A percentile compares a stretch with the other conserved stretches of the same genome.
Evolutionary conservation across 2,329 filamentous ascomycete genomes (phyloP).

Genomic region (Akanthomyces lecanii): DNA sequence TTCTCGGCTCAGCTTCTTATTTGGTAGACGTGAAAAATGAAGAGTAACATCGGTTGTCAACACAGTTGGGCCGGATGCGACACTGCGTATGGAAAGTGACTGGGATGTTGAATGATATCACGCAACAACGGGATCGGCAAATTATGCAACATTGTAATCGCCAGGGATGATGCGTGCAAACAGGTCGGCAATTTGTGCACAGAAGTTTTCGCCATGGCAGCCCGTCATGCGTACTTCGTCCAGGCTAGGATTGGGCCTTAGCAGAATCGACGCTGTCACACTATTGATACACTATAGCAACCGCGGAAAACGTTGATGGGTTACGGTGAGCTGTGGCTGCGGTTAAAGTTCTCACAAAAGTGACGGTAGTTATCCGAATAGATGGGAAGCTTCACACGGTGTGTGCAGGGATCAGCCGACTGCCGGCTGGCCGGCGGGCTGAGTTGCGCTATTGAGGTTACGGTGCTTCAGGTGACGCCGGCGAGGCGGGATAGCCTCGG

Average conservation of each 20-base stretch:
- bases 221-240: not conserved
- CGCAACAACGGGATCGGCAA: no score
- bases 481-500: not conserved
- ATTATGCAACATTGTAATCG: not conserved
- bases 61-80: not conserved
- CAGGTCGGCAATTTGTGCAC: not conserved
- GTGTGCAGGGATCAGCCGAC: not conserved
- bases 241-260: not conserved
- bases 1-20: no score
- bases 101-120: not conserved
- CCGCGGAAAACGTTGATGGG: not conserved
- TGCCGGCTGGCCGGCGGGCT: not conserved
- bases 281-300: not conserved
- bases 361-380: not conserved
- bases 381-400: not conserved
- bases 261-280: not conserved
- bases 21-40: no score
- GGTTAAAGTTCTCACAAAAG: not conserved
- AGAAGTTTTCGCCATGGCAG: not conserved
- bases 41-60: no score
- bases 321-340: not conserved
- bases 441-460: not conserved
- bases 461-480: not conserved
- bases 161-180: not conserved
- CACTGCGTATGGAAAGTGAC: not conserved